Base-by-base conservation (phyloP, 371 early-diverging fungal species). In the Mucor sp. region DNA sequence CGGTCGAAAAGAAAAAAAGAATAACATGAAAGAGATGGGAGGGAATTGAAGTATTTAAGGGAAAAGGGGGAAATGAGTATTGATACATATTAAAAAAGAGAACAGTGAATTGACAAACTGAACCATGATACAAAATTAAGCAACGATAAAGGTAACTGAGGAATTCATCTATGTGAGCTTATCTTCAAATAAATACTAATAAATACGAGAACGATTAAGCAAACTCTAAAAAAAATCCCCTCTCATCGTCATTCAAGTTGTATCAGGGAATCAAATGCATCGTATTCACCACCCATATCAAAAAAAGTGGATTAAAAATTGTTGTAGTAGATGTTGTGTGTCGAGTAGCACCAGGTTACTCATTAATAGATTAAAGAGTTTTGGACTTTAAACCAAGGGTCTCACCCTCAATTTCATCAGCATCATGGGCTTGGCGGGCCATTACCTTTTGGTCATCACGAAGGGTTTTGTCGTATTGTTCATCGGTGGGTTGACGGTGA, bases 401-500 rank as follows among this genome's bases (percentile, higher is more conserved):
- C 12, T 35, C 60, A 14, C 58, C 68, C 65, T 88, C 87, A 71
- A 89, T 86, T 21, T 28, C 57, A 44, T 91, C 92, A 27, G 90
- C 88, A 28, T 87, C 88, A 66, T 76, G 75, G 11, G 94, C 84
- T 72, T 92, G 91, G 63, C 87, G 82, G n/a, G 84, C 80, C 85
- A 87, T 89, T 4, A 88, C 81, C 23, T 78, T 83, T 65, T 84
- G 79, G 58, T 91, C 87, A 72, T 84, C 89, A 60, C 89, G 85
- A 61, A 85, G 66, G 37, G 78, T 74, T 5, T 74, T 79, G 69
- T 91, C 85, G 71, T 88, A 91, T 65, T 90, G 88, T 63, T 92
- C 91, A 19, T 79, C 81, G 1, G 87, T 85, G 2, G 94, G 94
- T 59, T 84, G 83, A 63, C 92, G 87, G 65, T 92, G 90, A 43